Percentiles rank a stretch among this genome's conserved stretches.
phyloP scores from a whole-genome alignment of 2,329 filamentous ascomycete species.

The Penicillium griseofulvum region DNA sequence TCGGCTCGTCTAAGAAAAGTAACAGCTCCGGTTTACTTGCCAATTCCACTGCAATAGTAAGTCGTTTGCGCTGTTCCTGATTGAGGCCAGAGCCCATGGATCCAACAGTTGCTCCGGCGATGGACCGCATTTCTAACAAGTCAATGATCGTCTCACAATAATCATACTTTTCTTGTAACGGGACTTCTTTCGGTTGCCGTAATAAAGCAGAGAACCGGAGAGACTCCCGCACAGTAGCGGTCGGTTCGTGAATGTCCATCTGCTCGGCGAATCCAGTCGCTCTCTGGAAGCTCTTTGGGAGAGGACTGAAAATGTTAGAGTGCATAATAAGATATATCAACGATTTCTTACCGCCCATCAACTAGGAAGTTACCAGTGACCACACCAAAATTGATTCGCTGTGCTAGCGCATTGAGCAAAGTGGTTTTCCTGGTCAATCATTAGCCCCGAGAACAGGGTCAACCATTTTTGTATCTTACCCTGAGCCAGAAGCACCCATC shows the following conservation, averaged over 20 bases:
- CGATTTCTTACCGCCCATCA: slow-evolving; percentile 40
- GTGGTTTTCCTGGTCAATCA: slow-evolving; percentile 47
- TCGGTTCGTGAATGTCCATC: slow-evolving; percentile 66
- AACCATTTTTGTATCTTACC: slow-evolving; percentile 22
- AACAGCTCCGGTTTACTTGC: slow-evolving; percentile 61
- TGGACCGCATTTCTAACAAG: slow-evolving; percentile 65
- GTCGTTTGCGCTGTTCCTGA: slow-evolving; percentile 65
- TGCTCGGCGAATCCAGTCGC: slow-evolving; percentile 60
- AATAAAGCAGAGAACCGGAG: slow-evolving; percentile 65
- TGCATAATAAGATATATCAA: not conserved
- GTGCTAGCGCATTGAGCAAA: slow-evolving; percentile 47
- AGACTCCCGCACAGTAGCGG: slow-evolving; percentile 65
- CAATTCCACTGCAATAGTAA: slow-evolving; percentile 63
- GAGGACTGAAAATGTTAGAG: slow-evolving; percentile 29
- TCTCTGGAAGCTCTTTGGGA: slow-evolving; percentile 52
- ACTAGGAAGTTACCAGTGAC: slow-evolving; percentile 47
- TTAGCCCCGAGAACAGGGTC: not conserved
- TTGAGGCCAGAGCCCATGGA: slow-evolving; percentile 59
- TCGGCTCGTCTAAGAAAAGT: slow-evolving; percentile 63
- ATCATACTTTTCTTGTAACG: slow-evolving; percentile 61
- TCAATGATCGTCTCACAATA: slow-evolving; percentile 69
- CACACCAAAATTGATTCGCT: slow-evolving; percentile 46
- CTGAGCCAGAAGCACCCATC: slow-evolving; percentile 71
- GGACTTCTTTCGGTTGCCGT: slow-evolving; percentile 58
- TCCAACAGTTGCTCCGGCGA: slow-evolving; percentile 65